Percentiles rank a stretch among this genome's conserved stretches.
Evolutionary conservation across 2,329 filamentous ascomycete genomes (phyloP).

Genomic region (Myriosclerotinia duriaeana): DNA sequence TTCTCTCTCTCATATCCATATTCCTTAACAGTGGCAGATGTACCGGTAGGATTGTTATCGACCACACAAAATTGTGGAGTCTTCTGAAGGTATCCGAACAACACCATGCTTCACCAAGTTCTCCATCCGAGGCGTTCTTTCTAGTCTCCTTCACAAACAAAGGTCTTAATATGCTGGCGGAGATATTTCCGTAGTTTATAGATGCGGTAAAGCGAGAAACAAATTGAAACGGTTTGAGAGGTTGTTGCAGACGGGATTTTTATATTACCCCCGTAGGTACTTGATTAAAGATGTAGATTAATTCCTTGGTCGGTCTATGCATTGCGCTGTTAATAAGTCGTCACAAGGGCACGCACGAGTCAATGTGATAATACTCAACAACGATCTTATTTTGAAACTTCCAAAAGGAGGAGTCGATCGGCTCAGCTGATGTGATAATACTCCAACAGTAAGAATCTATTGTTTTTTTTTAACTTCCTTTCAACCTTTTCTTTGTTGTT

Average conservation of each 20-base stretch:
- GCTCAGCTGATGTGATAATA: constrained; percentile 14
- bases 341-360: constrained; percentile 1
- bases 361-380: background rate
- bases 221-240: background rate
- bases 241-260: background rate
- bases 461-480: background rate
- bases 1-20: constrained; percentile 9
- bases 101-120: constrained; percentile 32
- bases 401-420: constrained; percentile 1
- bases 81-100: constrained; percentile 36
- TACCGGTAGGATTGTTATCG: constrained; percentile 24
- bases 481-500: constrained; percentile 13
- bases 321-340: background rate
- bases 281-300: background rate
- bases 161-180: background rate
- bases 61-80: constrained; percentile 30
- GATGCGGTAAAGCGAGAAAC: background rate
- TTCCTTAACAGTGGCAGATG: background rate
- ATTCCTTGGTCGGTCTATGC: background rate
- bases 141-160: constrained; percentile 1
- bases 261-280: background rate
- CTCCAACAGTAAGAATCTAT: background rate
- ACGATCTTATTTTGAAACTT: background rate
- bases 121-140: constrained; percentile 19
- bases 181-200: background rate